These are phyloP conservation scores for Cylindrotheca fusiformis DNA, from an alignment of 108 stramenopile species.

Conservation along the genomic window DNA sequence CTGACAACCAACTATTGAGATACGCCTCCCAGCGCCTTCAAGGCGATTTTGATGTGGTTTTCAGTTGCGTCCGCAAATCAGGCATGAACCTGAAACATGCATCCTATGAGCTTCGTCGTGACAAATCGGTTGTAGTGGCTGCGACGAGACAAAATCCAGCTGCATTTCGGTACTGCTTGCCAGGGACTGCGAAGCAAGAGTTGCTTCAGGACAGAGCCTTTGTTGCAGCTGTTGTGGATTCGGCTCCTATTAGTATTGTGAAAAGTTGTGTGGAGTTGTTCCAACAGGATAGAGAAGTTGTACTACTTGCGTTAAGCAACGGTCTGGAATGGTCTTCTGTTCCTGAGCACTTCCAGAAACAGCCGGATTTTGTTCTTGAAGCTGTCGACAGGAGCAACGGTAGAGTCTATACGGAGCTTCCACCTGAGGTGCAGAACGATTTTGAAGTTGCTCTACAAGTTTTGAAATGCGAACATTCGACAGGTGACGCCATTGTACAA, in stretches of 20 bases:
- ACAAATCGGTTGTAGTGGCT: constrained; percentile 23
- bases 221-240: not conserved
- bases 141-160: constrained; percentile 25
- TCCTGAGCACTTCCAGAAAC: constrained; percentile 1
- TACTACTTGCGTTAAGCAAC: constrained; percentile 16
- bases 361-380: constrained; percentile 6
- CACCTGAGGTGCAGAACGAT: not conserved
- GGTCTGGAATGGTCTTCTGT: constrained; percentile 23
- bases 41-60: constrained; percentile 35
- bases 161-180: constrained; percentile 34
- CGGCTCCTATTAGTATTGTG: not conserved
- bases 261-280: not conserved
- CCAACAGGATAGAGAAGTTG: constrained; percentile 20
- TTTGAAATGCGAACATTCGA: not conserved
- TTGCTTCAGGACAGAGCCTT: constrained; percentile 19
- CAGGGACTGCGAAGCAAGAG: constrained; percentile 11
- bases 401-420: constrained; percentile 11
- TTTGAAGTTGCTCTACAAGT: constrained; percentile 12
- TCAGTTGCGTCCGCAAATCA: constrained; percentile 22
- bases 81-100: constrained; percentile 37
- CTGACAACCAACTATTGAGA: constrained; percentile 17
- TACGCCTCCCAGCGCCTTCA: constrained; percentile 38
- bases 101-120: constrained; percentile 26
- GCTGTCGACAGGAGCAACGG: not conserved
- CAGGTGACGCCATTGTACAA: constrained; percentile 9